Evolutionary conservation across 163 green algal species (phyloP).

Genomic region (Scenedesmus sp.): DNA sequence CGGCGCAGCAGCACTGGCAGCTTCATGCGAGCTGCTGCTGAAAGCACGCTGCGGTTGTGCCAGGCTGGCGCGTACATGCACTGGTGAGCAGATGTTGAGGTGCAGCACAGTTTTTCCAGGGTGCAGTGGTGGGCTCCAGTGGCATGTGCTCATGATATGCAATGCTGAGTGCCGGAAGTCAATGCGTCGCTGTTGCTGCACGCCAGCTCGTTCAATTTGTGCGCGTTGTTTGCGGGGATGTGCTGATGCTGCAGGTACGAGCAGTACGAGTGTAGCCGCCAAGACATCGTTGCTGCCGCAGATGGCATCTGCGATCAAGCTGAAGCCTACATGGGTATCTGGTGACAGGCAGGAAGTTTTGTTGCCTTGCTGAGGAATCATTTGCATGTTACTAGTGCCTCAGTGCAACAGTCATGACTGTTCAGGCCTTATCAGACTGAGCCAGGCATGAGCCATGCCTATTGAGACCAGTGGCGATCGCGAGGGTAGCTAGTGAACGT

Average conservation of each 20-base stretch:
- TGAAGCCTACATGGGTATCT: neutral
- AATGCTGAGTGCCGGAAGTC: neutral
- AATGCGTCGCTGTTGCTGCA: neutral
- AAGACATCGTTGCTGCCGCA: neutral
- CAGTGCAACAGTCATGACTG: neutral
- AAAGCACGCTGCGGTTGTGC: neutral
- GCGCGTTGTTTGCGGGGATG: neutral
- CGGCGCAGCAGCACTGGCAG: slow-evolving; percentile 42
- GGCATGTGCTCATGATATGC: no score
- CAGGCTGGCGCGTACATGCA: slow-evolving; percentile 46
- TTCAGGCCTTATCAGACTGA: no score
- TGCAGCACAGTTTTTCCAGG: neutral
- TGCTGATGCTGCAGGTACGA: slow-evolving; percentile 9
- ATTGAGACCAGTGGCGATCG: no score
- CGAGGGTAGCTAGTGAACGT: no score
- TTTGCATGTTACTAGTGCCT: neutral
- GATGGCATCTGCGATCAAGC: neutral
- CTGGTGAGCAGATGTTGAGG: neutral
- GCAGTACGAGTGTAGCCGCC: slow-evolving; percentile 1
- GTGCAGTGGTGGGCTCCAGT: neutral
- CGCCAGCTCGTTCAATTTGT: neutral
- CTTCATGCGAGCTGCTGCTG: slow-evolving; percentile 17
- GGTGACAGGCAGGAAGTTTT: neutral
- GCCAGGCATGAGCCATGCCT: no score
- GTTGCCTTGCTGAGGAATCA: neutral